Percentiles rank a stretch among this genome's conserved stretches.
phyloP scores from a whole-genome alignment of 352 stramenopile species.

The Phytophthora cactorum region DNA sequence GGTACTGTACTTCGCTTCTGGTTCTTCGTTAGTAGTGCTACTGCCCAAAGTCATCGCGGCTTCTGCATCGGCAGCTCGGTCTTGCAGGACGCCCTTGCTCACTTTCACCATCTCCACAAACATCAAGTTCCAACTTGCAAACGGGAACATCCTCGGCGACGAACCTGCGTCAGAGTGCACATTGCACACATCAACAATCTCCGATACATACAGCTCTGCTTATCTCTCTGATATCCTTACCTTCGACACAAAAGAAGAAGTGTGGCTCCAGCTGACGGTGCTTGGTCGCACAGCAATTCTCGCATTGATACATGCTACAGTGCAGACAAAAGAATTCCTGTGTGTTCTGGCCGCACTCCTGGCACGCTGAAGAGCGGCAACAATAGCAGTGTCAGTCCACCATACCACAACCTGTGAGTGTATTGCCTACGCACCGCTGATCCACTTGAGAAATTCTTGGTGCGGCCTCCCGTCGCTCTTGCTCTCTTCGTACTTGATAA shows the following conservation, averaged over 20 bases:
- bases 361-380: conserved; percentile 45
- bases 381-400: conserved; percentile 10
- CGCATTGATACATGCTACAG: conserved; percentile 65
- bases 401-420: neutral
- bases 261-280: conserved; percentile 45
- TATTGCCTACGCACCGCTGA: conserved; percentile 44
- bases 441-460: conserved; percentile 46
- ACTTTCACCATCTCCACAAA: conserved; percentile 59
- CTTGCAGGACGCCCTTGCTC: conserved; percentile 37
- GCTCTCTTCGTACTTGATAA: conserved; percentile 45
- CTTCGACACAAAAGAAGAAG: conserved; percentile 69
- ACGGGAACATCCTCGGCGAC: conserved; percentile 47
- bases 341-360: conserved; percentile 48
- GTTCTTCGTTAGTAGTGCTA: neutral
- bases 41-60: neutral
- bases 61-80: conserved; percentile 15
- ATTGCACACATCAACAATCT: neutral
- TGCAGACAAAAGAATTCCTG: conserved; percentile 64
- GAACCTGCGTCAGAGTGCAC: conserved; percentile 30
- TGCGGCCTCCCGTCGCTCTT: conserved; percentile 58
- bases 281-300: conserved; percentile 54
- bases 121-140: conserved; percentile 48
- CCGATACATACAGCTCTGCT: neutral
- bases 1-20: conserved; percentile 14
- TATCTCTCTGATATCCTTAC: conserved; percentile 15